Evolutionary conservation across 73 alveolate genomes (phyloP).

Genomic region (Tetrahymena malaccensis): DNA sequence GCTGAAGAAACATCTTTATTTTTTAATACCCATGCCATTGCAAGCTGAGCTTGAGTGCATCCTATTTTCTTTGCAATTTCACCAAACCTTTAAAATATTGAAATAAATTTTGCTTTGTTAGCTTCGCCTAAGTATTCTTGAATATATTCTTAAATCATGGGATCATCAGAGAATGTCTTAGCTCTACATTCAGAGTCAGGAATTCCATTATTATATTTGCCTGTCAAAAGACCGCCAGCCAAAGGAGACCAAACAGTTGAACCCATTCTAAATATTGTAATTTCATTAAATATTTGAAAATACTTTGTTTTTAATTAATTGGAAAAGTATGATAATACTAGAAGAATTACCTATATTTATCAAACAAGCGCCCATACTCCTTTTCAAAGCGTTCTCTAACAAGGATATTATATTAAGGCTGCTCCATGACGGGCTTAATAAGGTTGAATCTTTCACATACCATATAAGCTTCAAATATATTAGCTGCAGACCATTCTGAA

Average conservation of each 20-base stretch:
- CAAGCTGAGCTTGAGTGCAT: constrained; percentile 69
- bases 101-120: background rate
- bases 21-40: constrained; percentile 85
- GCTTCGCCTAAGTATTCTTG: constrained; percentile 7
- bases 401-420: constrained; percentile 79
- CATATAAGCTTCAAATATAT: constrained; percentile 64
- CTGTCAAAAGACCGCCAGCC: constrained; percentile 80
- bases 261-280: constrained; percentile 48
- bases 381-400: constrained; percentile 81
- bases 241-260: constrained; percentile 92
- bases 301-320: background rate
- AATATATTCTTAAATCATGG: background rate
- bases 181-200: constrained; percentile 64
- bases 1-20: constrained; percentile 76
- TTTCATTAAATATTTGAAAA: too few species aligned
- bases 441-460: constrained; percentile 56
- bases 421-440: constrained; percentile 87
- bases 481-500: constrained; percentile 86
- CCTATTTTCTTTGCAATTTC: constrained; percentile 53
- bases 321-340: constrained; percentile 52
- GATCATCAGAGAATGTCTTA: constrained; percentile 7
- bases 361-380: constrained; percentile 67
- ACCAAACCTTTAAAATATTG: constrained; percentile 28
- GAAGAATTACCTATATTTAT: constrained; percentile 54
- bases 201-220: constrained; percentile 88